Percentiles rank a stretch among this genome's conserved stretches.
phyloP scores from a whole-genome alignment of 2,329 filamentous ascomycete genomes.

The Sporothrix mexicana region DNA sequence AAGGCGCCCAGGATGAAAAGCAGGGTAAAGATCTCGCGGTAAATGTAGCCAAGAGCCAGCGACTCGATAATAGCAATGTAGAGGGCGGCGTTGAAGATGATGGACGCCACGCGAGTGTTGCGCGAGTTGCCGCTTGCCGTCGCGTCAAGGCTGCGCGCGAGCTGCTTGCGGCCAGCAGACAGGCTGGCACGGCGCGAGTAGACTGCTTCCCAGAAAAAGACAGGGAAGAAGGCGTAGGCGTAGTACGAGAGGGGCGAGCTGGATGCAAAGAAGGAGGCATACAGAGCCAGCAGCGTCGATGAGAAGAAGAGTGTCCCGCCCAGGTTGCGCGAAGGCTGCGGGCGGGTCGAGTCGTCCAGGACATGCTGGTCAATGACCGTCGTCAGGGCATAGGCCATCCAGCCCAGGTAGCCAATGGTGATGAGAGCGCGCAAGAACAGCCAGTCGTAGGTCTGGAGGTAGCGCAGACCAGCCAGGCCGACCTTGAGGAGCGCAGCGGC shows the following conservation, averaged over 20 bases:
- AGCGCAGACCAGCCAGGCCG: constrained; percentile 81
- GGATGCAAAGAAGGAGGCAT: constrained; percentile 79
- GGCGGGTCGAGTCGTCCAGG: constrained; percentile 69
- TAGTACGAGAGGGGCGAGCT: constrained; percentile 86
- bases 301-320: constrained; percentile 71
- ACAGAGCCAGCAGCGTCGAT: constrained; percentile 75
- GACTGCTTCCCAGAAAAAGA: constrained; percentile 96
- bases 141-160: constrained; percentile 73
- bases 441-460: constrained; percentile 98
- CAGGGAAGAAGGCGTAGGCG: constrained; percentile 87
- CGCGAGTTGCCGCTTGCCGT: constrained; percentile 50
- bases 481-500: constrained; percentile 78
- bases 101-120: constrained; percentile 50
- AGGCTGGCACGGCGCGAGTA: constrained; percentile 77
- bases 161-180: constrained; percentile 65
- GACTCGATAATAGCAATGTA: constrained; percentile 81
- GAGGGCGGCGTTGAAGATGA: constrained; percentile 66
- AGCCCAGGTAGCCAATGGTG: constrained; percentile 89
- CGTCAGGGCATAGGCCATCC: constrained; percentile 91
- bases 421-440: constrained; percentile 89
- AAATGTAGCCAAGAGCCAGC: constrained; percentile 88
- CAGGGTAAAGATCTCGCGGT: constrained; percentile 82
- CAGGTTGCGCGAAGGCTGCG: constrained; percentile 66
- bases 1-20: constrained; percentile 77
- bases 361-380: constrained; percentile 90